phyloP scores from a whole-genome alignment of 306 rosid genomes.

The Cajanus cajan region DNA sequence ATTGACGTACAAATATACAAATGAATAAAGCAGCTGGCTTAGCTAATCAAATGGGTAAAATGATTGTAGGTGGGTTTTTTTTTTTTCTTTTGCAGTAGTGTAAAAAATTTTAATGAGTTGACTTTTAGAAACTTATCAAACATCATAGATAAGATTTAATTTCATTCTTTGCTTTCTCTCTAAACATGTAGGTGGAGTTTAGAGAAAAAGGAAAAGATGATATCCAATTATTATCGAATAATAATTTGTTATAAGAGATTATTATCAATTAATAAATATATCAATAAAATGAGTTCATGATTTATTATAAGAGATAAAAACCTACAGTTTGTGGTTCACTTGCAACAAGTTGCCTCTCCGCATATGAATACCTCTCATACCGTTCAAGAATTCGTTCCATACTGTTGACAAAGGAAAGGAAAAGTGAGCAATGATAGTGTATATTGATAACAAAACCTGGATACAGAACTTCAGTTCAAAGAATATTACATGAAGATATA shows the following conservation, averaged over 20 bases:
- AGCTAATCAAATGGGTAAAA: neutral
- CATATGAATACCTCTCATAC: constrained; percentile 70
- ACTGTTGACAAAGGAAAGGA: constrained; percentile 33
- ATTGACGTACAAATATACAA: neutral
- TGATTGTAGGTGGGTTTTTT: neutral
- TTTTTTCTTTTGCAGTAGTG: too few relatives aligned
- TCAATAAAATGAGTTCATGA: neutral
- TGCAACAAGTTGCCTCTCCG: constrained; percentile 59
- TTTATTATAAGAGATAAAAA: neutral
- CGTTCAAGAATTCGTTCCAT: constrained; percentile 86
- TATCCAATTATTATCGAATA: neutral
- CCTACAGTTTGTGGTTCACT: constrained; percentile 51
- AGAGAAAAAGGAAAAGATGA: neutral
- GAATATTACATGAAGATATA: too few relatives aligned
- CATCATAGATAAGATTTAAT: too few relatives aligned
- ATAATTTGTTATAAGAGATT: neutral
- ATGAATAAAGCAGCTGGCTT: neutral
- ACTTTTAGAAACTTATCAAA: too few relatives aligned
- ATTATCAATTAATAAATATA: neutral
- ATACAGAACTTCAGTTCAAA: too few relatives aligned
- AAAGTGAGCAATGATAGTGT: neutral
- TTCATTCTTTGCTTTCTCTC: too few relatives aligned
- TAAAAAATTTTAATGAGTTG: too few relatives aligned
- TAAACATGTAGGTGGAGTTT: too few relatives aligned
- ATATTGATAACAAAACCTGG: too few relatives aligned